Percentiles rank a stretch among this genome's conserved stretches.
These are phyloP conservation scores for Pseudocercospora eumusae DNA, from an alignment of 2,329 filamentous ascomycete species.

Conservation along the genomic window DNA sequence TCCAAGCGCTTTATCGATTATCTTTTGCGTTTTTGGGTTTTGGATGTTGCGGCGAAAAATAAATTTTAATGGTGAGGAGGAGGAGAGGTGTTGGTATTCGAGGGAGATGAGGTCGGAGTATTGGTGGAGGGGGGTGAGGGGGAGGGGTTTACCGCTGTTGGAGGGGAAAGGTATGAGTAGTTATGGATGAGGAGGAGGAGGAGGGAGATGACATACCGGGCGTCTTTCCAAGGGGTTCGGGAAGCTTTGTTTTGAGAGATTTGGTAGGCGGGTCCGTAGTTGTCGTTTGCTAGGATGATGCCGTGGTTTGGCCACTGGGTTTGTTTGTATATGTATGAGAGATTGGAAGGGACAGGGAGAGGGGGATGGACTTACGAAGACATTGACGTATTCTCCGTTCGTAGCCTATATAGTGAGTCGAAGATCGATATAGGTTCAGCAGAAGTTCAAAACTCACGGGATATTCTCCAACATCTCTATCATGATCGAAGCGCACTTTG, in stretches of 20 bases:
- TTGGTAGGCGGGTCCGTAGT: constrained; percentile 19
- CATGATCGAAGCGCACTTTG: constrained; percentile 8
- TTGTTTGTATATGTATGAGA: no score
- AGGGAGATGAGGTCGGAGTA: constrained; percentile 23
- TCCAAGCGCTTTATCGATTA: constrained; percentile 17
- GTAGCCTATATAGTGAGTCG: no score
- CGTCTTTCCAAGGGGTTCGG: constrained; percentile 15
- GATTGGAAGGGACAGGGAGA: no score
- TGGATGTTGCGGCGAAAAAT: constrained; percentile 23
- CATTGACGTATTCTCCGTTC: constrained; percentile 21
- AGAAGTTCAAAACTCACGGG: background rate
- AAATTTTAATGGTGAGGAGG: constrained; percentile 7
- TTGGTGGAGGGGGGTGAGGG: constrained; percentile 12
- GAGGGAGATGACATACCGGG: background rate
- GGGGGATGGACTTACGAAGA: constrained; percentile 5
- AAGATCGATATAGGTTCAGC: no score
- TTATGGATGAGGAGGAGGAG: background rate
- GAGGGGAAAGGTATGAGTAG: background rate
- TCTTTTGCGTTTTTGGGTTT: constrained; percentile 19
- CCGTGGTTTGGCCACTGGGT: constrained; percentile 15
- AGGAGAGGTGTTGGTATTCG: constrained; percentile 18
- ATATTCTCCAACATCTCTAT: background rate
- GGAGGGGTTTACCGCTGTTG: constrained; percentile 9
- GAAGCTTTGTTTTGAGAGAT: constrained; percentile 1
- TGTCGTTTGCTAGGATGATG: constrained; percentile 20